phyloP scores from a whole-genome alignment of 768 basidiomycete genomes.

The Russula lepida region DNA sequence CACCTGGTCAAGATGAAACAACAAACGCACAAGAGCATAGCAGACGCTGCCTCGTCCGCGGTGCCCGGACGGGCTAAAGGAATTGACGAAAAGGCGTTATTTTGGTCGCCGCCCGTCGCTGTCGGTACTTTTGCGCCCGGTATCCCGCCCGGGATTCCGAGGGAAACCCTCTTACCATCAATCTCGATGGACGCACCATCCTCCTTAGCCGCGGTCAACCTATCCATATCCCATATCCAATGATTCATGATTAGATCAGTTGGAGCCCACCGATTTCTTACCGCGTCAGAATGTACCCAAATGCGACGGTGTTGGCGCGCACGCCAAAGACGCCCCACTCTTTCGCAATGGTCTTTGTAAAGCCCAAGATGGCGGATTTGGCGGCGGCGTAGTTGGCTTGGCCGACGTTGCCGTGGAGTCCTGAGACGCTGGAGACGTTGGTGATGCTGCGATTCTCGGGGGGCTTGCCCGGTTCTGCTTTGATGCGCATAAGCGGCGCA shows the following conservation, averaged over 20 bases:
- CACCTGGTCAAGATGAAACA: not conserved
- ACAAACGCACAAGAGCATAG: conserved; percentile 63
- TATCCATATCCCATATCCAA: conserved; percentile 23
- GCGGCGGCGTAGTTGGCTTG: conserved; percentile 79
- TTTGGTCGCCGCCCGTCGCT: conserved; percentile 32
- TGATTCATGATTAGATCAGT: not conserved
- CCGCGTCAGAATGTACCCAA: conserved; percentile 70
- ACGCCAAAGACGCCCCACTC: conserved; percentile 83
- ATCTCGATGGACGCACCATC: conserved; percentile 67
- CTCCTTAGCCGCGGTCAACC: conserved; percentile 75
- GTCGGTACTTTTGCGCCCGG: conserved; percentile 43
- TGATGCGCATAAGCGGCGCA: conserved; percentile 77
- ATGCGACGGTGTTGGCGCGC: conserved; percentile 75
- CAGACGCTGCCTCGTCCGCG: conserved; percentile 69
- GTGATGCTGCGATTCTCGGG: conserved; percentile 63
- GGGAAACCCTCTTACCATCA: conserved; percentile 73
- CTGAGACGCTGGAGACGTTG: conserved; percentile 77
- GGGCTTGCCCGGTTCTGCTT: conserved; percentile 42
- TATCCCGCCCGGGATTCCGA: conserved; percentile 73
- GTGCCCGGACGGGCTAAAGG: conserved; percentile 63
- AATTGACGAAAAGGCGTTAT: conserved; percentile 35
- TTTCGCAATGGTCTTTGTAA: conserved; percentile 81
- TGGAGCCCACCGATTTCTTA: conserved; percentile 24
- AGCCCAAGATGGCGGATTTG: conserved; percentile 67
- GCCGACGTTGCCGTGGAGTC: conserved; percentile 81